These are phyloP conservation scores for Leptosphaerulina australis DNA, from an alignment of 2,329 filamentous ascomycete genomes.

Conservation along the genomic window DNA sequence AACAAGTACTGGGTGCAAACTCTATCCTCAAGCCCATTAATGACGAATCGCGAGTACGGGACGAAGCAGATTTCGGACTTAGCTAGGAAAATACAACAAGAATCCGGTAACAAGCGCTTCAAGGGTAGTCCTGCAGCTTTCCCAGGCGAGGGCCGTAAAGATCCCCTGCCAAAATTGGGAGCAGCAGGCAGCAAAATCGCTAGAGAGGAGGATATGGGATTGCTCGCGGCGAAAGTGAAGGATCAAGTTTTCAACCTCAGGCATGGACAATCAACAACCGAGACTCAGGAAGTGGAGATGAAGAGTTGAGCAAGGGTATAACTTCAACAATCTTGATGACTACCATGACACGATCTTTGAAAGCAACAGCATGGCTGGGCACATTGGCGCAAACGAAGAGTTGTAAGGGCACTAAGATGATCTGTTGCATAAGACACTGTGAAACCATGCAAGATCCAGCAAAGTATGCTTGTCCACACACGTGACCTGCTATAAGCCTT, in stretches of 20 bases:
- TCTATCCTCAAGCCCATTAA: constrained; percentile 84
- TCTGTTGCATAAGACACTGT: not conserved
- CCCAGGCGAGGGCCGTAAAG: constrained; percentile 32
- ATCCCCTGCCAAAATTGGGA: constrained; percentile 64
- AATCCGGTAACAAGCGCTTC: constrained; percentile 53
- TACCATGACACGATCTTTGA: not conserved
- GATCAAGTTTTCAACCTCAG: constrained; percentile 60
- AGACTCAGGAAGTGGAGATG: constrained; percentile 40
- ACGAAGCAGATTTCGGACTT: constrained; percentile 92
- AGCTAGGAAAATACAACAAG: constrained; percentile 77
- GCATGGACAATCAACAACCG: not conserved
- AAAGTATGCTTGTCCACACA: not conserved
- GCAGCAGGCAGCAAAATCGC: constrained; percentile 66
- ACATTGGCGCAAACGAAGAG: not conserved
- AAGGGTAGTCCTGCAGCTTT: constrained; percentile 25
- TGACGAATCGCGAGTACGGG: constrained; percentile 90
- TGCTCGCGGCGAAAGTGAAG: constrained; percentile 68
- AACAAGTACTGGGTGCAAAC: constrained; percentile 99
- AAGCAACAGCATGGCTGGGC: not conserved
- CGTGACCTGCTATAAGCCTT: not conserved
- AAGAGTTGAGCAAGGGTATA: constrained; percentile 30
- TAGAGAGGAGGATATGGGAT: constrained; percentile 66
- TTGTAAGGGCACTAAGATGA: too few relatives aligned
- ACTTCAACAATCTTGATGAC: not conserved
- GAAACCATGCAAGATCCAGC: not conserved